Evolutionary conservation across 2,329 filamentous ascomycete species (phyloP).

Genomic region (Pseudogymnoascus sp.): DNA sequence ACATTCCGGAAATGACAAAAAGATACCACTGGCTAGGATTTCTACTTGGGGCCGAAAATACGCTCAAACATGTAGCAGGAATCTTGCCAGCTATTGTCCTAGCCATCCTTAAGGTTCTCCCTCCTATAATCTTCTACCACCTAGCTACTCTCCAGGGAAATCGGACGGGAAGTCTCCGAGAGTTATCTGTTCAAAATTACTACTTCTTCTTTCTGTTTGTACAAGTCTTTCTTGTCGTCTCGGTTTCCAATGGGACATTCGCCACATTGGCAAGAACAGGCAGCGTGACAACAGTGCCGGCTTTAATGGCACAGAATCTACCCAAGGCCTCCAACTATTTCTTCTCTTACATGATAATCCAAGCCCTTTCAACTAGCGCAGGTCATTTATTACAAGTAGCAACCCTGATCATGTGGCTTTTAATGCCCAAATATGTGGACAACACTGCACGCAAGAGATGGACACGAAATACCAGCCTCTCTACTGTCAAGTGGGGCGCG

Average conservation of each 20-base stretch:
- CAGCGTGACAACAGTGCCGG: conserved; percentile 58
- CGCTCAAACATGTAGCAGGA: conserved; percentile 67
- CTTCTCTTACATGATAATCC: conserved; percentile 96
- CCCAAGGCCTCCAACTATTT: conserved; percentile 92
- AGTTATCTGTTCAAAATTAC: conserved; percentile 81
- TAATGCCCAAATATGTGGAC: conserved; percentile 74
- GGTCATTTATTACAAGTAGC: conserved; percentile 79
- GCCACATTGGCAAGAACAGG: conserved; percentile 57
- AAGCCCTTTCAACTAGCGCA: conserved; percentile 84
- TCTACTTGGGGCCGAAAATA: conserved; percentile 65
- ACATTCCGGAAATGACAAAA: conserved; percentile 63
- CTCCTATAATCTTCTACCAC: conserved; percentile 72
- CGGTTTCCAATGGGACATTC: conserved; percentile 66
- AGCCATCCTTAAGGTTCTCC: conserved; percentile 66
- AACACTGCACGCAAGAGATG: conserved; percentile 79
- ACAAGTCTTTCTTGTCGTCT: too few relatives aligned
- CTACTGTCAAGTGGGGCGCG: conserved; percentile 77
- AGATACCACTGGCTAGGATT: conserved; percentile 64
- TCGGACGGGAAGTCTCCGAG: conserved; percentile 72
- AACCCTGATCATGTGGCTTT: conserved; percentile 70
- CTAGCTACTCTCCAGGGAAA: conserved; percentile 69
- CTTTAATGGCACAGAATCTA: conserved; percentile 68
- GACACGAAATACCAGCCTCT: conserved; percentile 71
- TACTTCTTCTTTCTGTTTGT: conserved; percentile 89
- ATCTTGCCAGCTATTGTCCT: conserved; percentile 74